Percentiles rank a stretch among this genome's conserved stretches.
Evolutionary conservation across 768 basidiomycete genomes (phyloP).

Genomic region (Leccinum sublutescens): DNA sequence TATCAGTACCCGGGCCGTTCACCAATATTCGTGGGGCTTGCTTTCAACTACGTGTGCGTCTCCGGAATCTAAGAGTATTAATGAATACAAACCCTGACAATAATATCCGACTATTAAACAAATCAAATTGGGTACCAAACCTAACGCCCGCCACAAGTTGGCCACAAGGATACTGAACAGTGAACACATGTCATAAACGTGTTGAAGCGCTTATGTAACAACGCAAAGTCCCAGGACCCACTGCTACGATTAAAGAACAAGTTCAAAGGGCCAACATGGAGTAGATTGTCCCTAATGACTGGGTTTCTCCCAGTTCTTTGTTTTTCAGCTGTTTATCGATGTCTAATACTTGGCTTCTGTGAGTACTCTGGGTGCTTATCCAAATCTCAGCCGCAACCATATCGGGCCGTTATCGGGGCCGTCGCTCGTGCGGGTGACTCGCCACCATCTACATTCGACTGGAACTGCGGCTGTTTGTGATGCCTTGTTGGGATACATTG

Average conservation of each 20-base stretch:
- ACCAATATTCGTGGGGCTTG: neutral
- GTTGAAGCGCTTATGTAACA: neutral
- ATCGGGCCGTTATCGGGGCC: neutral
- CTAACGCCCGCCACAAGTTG: neutral
- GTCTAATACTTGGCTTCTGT: neutral
- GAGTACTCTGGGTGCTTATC: neutral
- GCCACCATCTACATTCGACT: slow-evolving; percentile 3
- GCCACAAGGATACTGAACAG: no score
- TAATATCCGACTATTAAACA: neutral
- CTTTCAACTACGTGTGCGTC: neutral
- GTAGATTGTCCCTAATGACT: neutral
- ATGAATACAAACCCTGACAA: neutral
- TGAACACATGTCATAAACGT: neutral
- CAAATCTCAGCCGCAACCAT: neutral
- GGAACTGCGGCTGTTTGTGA: neutral
- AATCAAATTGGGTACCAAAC: neutral
- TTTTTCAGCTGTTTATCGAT: neutral
- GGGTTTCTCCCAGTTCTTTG: neutral
- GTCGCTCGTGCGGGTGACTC: neutral
- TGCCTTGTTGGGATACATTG: neutral
- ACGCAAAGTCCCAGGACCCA: no score
- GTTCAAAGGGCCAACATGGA: no score
- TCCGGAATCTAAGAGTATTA: neutral
- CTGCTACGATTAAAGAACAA: no score
- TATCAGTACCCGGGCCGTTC: neutral